These are phyloP conservation scores for Phytophthora constricta DNA, from an alignment of 352 stramenopile genomes.

Conservation along the genomic window DNA sequence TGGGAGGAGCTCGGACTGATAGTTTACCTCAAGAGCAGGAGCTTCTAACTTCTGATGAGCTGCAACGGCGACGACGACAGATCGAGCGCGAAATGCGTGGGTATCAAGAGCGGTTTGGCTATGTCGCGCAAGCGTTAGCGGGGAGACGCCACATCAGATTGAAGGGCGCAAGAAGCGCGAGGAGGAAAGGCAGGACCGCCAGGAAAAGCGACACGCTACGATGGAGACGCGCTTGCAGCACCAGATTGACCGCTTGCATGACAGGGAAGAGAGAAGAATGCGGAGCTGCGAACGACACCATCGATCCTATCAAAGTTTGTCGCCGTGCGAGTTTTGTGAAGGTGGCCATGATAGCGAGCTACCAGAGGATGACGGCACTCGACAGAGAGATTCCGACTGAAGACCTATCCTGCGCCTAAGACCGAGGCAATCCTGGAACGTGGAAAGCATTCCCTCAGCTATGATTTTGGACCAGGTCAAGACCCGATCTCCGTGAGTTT, in stretches of 20 bases:
- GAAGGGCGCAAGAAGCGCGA: conserved; percentile 58
- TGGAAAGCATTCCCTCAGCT: too few species aligned
- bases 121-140: conserved; percentile 70
- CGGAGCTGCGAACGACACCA: conserved; percentile 36
- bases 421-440: too few species aligned
- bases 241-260: conserved; percentile 52
- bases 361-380: too few species aligned
- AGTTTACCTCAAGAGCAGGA: conserved; percentile 15
- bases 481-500: too few species aligned
- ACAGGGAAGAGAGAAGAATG: conserved; percentile 50
- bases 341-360: not conserved
- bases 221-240: conserved; percentile 59
- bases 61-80: conserved; percentile 37
- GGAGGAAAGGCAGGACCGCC: conserved; percentile 51
- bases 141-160: conserved; percentile 72
- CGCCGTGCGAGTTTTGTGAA: conserved; percentile 17
- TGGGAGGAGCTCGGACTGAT: not conserved
- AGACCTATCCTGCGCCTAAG: too few species aligned
- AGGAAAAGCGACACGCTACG: conserved; percentile 50
- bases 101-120: conserved; percentile 58
- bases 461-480: too few species aligned
- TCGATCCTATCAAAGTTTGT: conserved; percentile 49
- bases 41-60: conserved; percentile 37
- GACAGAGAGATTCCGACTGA: too few species aligned
- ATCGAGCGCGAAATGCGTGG: conserved; percentile 50